A percentile compares a stretch with the other conserved stretches of the same genome.
Conservation (phyloP, 352 stramenopile species). For the Phytophthora pistaciae region DNA sequence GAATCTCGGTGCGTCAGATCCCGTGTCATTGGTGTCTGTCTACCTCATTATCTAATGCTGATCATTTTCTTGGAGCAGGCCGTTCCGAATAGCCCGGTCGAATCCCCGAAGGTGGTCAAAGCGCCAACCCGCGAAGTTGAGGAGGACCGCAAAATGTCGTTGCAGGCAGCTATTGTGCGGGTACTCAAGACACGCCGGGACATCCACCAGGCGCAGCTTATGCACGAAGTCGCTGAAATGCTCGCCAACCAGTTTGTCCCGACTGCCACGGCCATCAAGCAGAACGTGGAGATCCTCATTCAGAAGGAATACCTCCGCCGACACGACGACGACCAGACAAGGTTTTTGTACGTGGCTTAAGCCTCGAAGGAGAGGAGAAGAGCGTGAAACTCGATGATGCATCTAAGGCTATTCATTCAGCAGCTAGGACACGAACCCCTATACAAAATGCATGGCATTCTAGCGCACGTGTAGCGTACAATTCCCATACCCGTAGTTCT, state of each 20-base stretch:
- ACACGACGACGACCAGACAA: slow-evolving; percentile 65
- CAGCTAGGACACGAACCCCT: slow-evolving; percentile 9
- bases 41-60: neutral
- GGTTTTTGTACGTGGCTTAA: slow-evolving; percentile 81
- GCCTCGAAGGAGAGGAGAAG: neutral
- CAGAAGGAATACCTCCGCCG: slow-evolving; percentile 87
- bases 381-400: slow-evolving; percentile 10
- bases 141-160: slow-evolving; percentile 90
- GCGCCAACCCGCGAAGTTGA: slow-evolving; percentile 73
- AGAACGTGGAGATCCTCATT: slow-evolving; percentile 87
- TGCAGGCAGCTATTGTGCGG: slow-evolving; percentile 86
- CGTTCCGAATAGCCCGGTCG: slow-evolving; percentile 71
- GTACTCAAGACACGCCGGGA: slow-evolving; percentile 87
- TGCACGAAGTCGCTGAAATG: slow-evolving; percentile 78
- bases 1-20: slow-evolving; percentile 60
- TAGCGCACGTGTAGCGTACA: slow-evolving; percentile 69
- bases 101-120: slow-evolving; percentile 69
- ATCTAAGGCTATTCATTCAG: slow-evolving; percentile 18
- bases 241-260: slow-evolving; percentile 82
- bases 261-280: slow-evolving; percentile 61
- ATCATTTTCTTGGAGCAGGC: slow-evolving; percentile 24
- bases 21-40: too few relatives aligned
- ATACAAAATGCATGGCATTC: slow-evolving; percentile 29
- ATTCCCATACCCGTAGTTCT: slow-evolving; percentile 71
- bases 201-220: slow-evolving; percentile 66